These are phyloP conservation scores for Phylloporus sp. DNA, from an alignment of 768 basidiomycete species.

Conservation along the genomic window DNA sequence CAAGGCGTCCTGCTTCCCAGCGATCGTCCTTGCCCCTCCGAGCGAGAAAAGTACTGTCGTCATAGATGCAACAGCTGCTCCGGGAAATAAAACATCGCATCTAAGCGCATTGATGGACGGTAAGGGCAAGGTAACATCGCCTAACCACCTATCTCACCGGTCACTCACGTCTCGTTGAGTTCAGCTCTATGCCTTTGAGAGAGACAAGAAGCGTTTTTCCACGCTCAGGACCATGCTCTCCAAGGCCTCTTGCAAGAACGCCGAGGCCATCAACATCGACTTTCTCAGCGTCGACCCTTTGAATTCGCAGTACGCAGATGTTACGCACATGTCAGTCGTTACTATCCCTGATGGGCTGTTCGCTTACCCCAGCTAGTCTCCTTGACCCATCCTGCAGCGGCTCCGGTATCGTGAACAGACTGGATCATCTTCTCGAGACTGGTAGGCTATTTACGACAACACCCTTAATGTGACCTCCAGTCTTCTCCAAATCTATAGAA, in stretches of 20 bases:
- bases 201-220: conserved; percentile 74
- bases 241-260: conserved; percentile 83
- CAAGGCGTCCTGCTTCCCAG: conserved; percentile 97
- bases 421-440: conserved; percentile 77
- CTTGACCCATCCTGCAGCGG: conserved; percentile 97
- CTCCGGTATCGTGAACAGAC: conserved; percentile 85
- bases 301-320: conserved; percentile 56
- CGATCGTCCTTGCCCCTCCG: conserved; percentile 78
- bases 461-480: conserved; percentile 2
- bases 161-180: conserved; percentile 1
- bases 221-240: conserved; percentile 83
- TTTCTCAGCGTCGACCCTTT: conserved; percentile 77
- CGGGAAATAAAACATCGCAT: conserved; percentile 97
- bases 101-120: conserved; percentile 84
- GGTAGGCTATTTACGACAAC: conserved; percentile 42
- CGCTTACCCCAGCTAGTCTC: conserved; percentile 45
- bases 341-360: not conserved
- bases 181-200: conserved; percentile 85
- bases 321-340: conserved; percentile 79
- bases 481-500: conserved; percentile 45
- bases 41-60: conserved; percentile 48
- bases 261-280: conserved; percentile 70
- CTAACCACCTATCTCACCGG: not conserved
- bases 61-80: conserved; percentile 94
- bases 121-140: conserved; percentile 60